phyloP scores from a whole-genome alignment of 2,329 filamentous ascomycete species.

The Whalleya microplaca region DNA sequence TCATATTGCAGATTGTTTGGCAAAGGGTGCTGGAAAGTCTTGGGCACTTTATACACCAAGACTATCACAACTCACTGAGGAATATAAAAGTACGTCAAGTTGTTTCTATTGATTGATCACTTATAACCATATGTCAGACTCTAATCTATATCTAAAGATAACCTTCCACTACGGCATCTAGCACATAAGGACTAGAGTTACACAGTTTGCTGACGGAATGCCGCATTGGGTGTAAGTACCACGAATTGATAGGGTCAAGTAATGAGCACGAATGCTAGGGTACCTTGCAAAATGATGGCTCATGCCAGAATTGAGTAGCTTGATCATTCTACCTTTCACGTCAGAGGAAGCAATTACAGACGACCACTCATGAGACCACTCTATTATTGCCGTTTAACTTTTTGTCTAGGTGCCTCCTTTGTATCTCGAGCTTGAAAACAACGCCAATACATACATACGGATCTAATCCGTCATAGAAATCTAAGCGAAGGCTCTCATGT shows the following conservation, averaged over 20 bases:
- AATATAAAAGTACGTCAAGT: too few species aligned
- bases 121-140: too few species aligned
- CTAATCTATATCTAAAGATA: background rate
- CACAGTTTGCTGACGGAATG: background rate
- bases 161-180: background rate
- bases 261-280: too few species aligned
- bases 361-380: background rate
- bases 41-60: too few species aligned
- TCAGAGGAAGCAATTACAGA: background rate
- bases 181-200: background rate
- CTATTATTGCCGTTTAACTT: background rate
- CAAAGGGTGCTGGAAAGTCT: too few species aligned
- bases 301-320: background rate
- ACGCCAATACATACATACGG: slow-evolving; percentile 6
- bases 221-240: background rate
- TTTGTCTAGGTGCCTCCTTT: background rate
- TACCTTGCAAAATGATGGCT: too few species aligned
- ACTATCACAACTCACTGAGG: too few species aligned
- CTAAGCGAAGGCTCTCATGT: slow-evolving; percentile 4
- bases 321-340: background rate
- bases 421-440: background rate
- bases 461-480: slow-evolving; percentile 1
- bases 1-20: too few species aligned
- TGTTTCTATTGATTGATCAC: too few species aligned
- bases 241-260: too few species aligned